These are phyloP conservation scores for Dactylellina leptospora DNA, from an alignment of 2,329 filamentous ascomycete species.

Conservation along the genomic window DNA sequence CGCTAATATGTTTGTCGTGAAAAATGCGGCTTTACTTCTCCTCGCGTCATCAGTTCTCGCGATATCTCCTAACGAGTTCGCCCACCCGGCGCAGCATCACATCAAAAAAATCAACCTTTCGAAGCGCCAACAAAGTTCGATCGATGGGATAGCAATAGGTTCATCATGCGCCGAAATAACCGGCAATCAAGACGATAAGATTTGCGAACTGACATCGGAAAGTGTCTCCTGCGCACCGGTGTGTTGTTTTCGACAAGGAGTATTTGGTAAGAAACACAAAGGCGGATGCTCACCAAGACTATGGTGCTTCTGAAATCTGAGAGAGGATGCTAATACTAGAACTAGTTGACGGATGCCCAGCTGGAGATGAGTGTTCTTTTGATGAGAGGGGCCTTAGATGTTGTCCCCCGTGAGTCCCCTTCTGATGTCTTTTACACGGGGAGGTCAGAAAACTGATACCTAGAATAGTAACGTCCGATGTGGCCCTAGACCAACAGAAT, in stretches of 20 bases:
- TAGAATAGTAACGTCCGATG: background rate
- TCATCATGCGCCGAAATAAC: conserved; percentile 23
- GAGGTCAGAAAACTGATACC: background rate
- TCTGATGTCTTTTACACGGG: background rate
- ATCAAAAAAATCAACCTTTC: conserved; percentile 14
- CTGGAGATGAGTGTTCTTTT: conserved; percentile 32
- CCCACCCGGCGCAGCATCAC: conserved; percentile 16
- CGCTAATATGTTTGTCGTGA: background rate
- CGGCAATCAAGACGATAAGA: conserved; percentile 31
- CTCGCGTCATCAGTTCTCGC: conserved; percentile 17
- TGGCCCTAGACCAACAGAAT: conserved; percentile 29
- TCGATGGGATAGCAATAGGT: conserved; percentile 3
- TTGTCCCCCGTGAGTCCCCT: conserved; percentile 30
- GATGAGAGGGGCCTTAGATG: conserved; percentile 14
- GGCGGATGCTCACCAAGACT: too few species aligned
- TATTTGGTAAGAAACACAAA: conserved; percentile 32
- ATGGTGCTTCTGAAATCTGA: background rate
- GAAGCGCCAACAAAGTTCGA: conserved; percentile 10
- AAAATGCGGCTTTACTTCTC: background rate
- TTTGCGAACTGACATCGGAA: conserved; percentile 19
- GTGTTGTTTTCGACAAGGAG: conserved; percentile 19
- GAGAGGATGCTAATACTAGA: background rate
- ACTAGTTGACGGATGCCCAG: conserved; percentile 45
- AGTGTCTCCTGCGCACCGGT: conserved; percentile 40
- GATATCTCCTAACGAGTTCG: background rate